Evolutionary conservation across 2,329 filamentous ascomycete species (phyloP), one percentile per base, ranked within the genome.

Genomic region (Tolypocladium ophioglossoides): DNA sequence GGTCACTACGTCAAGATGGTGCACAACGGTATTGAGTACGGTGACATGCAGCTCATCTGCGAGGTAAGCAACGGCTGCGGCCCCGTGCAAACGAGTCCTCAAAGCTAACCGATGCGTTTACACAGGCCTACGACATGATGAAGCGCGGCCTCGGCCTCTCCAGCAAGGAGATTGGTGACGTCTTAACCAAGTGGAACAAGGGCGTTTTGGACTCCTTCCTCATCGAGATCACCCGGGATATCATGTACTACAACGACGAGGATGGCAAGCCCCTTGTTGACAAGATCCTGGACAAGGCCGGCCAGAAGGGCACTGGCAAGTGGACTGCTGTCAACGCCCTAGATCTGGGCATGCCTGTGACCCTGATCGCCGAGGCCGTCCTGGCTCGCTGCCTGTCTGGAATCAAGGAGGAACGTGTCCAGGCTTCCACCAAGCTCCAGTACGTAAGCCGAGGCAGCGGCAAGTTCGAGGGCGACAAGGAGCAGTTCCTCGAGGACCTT

Each of bases 1-100:
- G 94, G 94, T 67, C 94, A 99, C 86, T 99, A 96, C 82, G 92
- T 99, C 81, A 99, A 99, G 89, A 99, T 99, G 94, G 94, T 99
- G 61, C 94, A 99, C 87, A 99, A 99, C 78, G 94, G 94, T 83
- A 99, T 99, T 68, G 94, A 99, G 80, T 99, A 99, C 74, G 94
- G 94, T 85, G 94, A 99, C 79, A 99, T 99, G 94, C 94, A 99
- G 82, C 83, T 99, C 69, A 99, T 99, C 73, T 95, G 87, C 77
- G 94, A 99, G 86, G 92, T 96, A 77, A 66, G 83, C 55, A 30
- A 22, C 11, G 41, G 9, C n/a, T 11, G 24, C 5, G 16, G 8
- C 2, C 16, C 27, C 2, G 44, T 20, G 44, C 27, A 12, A 4
- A 20, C 8, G 18, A n/a, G 20, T 7, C 24, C 18, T 10, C 24